phyloP scores from a whole-genome alignment of 352 stramenopile genomes.

The Globisporangium nagaii region DNA sequence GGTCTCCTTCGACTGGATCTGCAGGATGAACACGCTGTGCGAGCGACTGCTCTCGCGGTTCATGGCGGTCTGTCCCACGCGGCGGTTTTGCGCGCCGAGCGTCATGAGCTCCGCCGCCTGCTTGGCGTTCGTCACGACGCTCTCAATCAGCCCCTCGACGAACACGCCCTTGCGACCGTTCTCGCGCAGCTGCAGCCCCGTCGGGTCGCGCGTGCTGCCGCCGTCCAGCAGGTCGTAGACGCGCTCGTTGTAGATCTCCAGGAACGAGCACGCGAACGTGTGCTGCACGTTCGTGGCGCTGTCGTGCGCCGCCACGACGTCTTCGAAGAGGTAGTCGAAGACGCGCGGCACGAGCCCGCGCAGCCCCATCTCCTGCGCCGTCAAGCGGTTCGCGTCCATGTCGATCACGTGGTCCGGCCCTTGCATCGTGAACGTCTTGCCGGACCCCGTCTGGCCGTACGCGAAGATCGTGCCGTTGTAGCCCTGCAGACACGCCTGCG shows the following conservation, averaged over 20 bases:
- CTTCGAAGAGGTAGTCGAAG: conserved; percentile 81
- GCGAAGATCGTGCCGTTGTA: conserved; percentile 89
- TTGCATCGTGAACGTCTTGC: conserved; percentile 87
- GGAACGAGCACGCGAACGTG: conserved; percentile 82
- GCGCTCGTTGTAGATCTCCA: conserved; percentile 95
- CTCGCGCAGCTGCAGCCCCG: conserved; percentile 63
- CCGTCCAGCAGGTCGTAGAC: conserved; percentile 90
- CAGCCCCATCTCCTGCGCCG: conserved; percentile 27
- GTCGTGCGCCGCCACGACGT: conserved; percentile 19
- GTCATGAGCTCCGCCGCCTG: conserved; percentile 75
- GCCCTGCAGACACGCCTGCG: conserved; percentile 62
- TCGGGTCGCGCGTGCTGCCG: conserved; percentile 40
- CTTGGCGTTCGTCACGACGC: conserved; percentile 55
- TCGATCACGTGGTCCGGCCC: conserved; percentile 68
- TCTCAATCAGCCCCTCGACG: conserved; percentile 74
- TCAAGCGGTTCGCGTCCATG: conserved; percentile 20
- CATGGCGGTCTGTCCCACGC: conserved; percentile 80
- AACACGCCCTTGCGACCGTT: conserved; percentile 69
- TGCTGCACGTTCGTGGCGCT: conserved; percentile 36
- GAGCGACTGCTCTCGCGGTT: conserved; percentile 82
- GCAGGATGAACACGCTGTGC: conserved; percentile 82
- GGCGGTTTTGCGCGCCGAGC: conserved; percentile 64
- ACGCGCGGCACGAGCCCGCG: conserved; percentile 74
- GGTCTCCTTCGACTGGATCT: conserved; percentile 66
- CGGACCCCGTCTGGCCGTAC: conserved; percentile 79